Evolutionary conservation across 1,284 basidiomycete species (phyloP), one percentile per base, ranked within the genome.

Genomic region (Marasmius sp.): DNA sequence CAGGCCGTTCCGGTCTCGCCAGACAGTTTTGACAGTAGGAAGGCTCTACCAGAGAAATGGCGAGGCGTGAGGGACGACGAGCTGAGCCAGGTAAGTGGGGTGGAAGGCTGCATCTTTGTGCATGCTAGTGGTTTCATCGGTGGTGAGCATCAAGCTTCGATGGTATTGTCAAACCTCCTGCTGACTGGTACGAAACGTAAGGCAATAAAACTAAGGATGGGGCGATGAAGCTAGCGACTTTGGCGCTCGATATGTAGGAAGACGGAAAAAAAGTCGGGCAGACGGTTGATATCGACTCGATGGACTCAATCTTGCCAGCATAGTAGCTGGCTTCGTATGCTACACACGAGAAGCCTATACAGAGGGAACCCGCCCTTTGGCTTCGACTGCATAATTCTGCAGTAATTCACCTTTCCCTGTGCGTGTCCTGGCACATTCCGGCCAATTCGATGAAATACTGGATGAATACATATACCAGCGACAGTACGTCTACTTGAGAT

Each of bases 101-200:
- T 98, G 65, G 84, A 86, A 0, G 94, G 89, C 1, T 86, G 95
- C 59, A 87, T 98, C 61, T 99, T 99, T 73, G 89, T 96, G 34
- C 97, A 99, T 77, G 93, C 95, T 1, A 92, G 90, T 62, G 97
- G 97, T 3, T 99, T 99, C 74, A 98, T 96, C 70, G 97, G 95
- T 69, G 95, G 94, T 86, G 65, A 70, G 88, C 77, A 20, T 20
- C 45, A 36, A 7, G 11, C n/a, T 37, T 16, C 7, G 14, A 11
- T 12, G 22, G 14, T 27, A 45, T 14, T 50, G 62, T 56, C 34
- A 34, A 33, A 54, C 51, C 45, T 53, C 41, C 39, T 38, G 6
- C 18, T 52, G 18, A 48, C 61, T 51, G 47, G 61, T 43, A 54
- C 1, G 33, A 53, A 33, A 61, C 38, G 39, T 9, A 65, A 92